phyloP scores from a whole-genome alignment of 352 stramenopile genomes.

The Blastocystis sp. region DNA sequence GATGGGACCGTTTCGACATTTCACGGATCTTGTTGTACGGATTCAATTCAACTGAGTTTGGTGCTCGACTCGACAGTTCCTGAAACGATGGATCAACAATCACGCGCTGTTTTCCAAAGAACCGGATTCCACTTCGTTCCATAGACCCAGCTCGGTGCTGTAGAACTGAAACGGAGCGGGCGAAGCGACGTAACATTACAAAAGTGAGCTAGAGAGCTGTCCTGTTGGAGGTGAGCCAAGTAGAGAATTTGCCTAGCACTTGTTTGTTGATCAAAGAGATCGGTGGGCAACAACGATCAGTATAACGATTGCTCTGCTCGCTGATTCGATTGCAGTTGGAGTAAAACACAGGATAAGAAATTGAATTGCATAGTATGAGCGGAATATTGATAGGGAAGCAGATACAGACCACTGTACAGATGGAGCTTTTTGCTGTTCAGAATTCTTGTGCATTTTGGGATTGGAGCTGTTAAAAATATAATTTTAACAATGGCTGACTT shows the following conservation, averaged over 20 bases:
- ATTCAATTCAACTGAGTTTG: neutral
- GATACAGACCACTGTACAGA: neutral
- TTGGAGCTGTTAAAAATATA: neutral
- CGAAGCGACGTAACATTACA: neutral
- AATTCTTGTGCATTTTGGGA: neutral
- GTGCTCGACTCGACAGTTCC: neutral
- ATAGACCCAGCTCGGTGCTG: neutral
- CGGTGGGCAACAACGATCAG: too few species aligned
- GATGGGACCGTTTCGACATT: neutral
- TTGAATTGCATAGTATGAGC: neutral
- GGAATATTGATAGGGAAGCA: neutral
- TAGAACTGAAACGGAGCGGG: neutral
- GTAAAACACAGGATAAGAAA: neutral
- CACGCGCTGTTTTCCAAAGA: neutral
- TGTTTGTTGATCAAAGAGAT: neutral
- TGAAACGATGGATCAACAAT: neutral
- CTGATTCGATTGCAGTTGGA: neutral
- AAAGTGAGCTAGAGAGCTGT: neutral
- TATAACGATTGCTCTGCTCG: too few species aligned
- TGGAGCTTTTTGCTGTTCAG: neutral
- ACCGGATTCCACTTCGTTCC: neutral
- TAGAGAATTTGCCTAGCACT: neutral
- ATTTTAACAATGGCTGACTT: slow-evolving; percentile 52
- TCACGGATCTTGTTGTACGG: slow-evolving; percentile 3
- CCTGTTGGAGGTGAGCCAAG: too few species aligned